Conservation (phyloP, 2,329 filamentous ascomycete species). For the Xylariaceae sp. region DNA sequence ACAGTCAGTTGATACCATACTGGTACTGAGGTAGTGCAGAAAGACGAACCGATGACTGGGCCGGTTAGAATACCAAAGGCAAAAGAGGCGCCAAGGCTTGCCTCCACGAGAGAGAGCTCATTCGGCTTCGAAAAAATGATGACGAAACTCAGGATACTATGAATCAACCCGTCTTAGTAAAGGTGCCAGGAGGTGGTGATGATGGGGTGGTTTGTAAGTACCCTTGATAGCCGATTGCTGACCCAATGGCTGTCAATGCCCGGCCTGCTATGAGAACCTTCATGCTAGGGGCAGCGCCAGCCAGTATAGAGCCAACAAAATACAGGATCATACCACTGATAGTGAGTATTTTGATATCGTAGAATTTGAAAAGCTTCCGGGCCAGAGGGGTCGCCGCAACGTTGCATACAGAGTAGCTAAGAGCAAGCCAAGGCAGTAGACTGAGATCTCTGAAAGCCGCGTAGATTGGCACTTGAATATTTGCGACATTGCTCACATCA, state of each 20-base stretch:
- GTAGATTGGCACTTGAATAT: constrained; percentile 56
- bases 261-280: constrained; percentile 32
- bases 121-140: constrained; percentile 21
- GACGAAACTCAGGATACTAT: constrained; percentile 18
- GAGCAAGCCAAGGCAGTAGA: constrained; percentile 37
- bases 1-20: constrained; percentile 3
- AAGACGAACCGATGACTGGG: constrained; percentile 26
- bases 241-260: constrained; percentile 32
- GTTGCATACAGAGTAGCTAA: constrained; percentile 34
- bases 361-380: constrained; percentile 31
- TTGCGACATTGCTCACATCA: constrained; percentile 44
- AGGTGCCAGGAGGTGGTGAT: not conserved
- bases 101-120: constrained; percentile 20
- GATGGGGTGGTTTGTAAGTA: constrained; percentile 9
- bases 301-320: constrained; percentile 17
- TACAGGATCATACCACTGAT: constrained; percentile 26
- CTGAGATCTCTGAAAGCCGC: constrained; percentile 40
- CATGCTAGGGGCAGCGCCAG: constrained; percentile 30
- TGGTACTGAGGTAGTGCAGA: constrained; percentile 18
- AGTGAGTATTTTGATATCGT: constrained; percentile 30
- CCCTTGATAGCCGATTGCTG: constrained; percentile 31
- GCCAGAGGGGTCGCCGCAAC: constrained; percentile 33
- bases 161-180: constrained; percentile 1
- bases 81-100: constrained; percentile 23
- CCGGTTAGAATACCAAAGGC: constrained; percentile 26